Conservation (phyloP, 192 early-diverging fungal genomes). For the Linnemannia zychae region DNA sequence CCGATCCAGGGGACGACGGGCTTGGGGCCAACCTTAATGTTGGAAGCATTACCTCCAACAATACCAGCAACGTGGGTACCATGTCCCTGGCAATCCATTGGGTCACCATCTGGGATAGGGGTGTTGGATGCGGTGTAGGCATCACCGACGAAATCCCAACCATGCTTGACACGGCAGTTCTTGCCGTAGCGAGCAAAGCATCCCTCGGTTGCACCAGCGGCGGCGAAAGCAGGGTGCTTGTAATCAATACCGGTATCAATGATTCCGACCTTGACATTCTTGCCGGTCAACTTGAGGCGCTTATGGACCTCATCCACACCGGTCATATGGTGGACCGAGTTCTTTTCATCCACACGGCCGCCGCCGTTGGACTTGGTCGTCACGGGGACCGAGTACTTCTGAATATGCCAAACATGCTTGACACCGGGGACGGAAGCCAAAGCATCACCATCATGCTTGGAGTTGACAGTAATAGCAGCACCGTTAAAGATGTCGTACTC, state of each 20-base stretch:
- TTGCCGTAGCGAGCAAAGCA: slow-evolving; percentile 72
- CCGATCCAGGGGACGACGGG: slow-evolving; percentile 68
- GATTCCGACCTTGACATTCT: slow-evolving; percentile 66
- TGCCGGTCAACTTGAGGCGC: slow-evolving; percentile 42
- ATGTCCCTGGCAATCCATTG: slow-evolving; percentile 74
- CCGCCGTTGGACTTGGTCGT: neutral
- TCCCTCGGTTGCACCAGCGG: slow-evolving; percentile 18
- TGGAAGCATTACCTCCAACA: slow-evolving; percentile 73
- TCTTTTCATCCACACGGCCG: slow-evolving; percentile 18
- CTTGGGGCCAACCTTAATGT: slow-evolving; percentile 33
- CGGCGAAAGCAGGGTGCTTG: slow-evolving; percentile 74
- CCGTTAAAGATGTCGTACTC: slow-evolving; percentile 63
- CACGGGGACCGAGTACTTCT: slow-evolving; percentile 31
- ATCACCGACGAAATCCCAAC: slow-evolving; percentile 76
- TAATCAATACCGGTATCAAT: slow-evolving; percentile 72
- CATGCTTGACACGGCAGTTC: slow-evolving; percentile 68
- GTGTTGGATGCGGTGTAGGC: slow-evolving; percentile 17
- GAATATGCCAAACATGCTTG: slow-evolving; percentile 63
- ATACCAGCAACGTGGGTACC: slow-evolving; percentile 80
- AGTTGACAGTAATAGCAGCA: slow-evolving; percentile 56
- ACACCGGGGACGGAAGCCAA: slow-evolving; percentile 40
- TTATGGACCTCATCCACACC: slow-evolving; percentile 56
- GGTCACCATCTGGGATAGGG: slow-evolving; percentile 61
- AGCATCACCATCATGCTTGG: slow-evolving; percentile 28
- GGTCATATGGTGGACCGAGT: slow-evolving; percentile 56